Conservation (phyloP, 2,329 filamentous ascomycete species). For the Xylariomycetidae sp. region DNA sequence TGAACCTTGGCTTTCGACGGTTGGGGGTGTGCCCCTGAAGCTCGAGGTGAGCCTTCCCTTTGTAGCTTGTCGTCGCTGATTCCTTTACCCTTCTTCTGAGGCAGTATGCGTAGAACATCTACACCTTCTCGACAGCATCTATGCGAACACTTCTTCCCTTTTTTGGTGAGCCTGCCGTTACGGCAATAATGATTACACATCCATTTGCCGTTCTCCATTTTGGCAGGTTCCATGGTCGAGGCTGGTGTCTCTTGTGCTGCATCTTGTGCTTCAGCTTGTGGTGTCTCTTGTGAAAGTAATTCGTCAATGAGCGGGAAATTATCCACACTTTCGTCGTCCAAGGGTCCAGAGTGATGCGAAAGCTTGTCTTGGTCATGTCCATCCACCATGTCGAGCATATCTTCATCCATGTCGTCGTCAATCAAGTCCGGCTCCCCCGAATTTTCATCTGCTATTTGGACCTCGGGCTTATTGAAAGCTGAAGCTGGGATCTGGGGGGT, state of each 20-base stretch:
- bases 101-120: slow-evolving; percentile 49
- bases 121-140: slow-evolving; percentile 68
- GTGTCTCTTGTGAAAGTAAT: slow-evolving; percentile 28
- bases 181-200: slow-evolving; percentile 65
- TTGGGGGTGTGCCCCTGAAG: no score
- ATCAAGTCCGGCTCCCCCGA: slow-evolving; percentile 1
- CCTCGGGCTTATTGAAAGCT: slow-evolving; percentile 21
- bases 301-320: slow-evolving; percentile 50
- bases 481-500: slow-evolving; percentile 27
- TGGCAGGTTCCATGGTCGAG: no score
- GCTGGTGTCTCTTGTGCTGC: no score
- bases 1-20: no score
- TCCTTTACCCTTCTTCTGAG: slow-evolving; percentile 8
- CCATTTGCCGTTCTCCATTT: slow-evolving; percentile 67
- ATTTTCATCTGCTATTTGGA: neutral
- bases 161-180: slow-evolving; percentile 31
- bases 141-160: slow-evolving; percentile 57
- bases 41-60: no score
- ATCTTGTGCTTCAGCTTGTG: no score
- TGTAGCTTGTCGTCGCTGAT: neutral
- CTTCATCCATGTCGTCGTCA: slow-evolving; percentile 28
- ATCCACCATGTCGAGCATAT: slow-evolving; percentile 32
- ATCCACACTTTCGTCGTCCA: slow-evolving; percentile 32
- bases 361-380: slow-evolving; percentile 15
- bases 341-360: slow-evolving; percentile 6